phyloP scores from a whole-genome alignment of 176 grass and related monocot genomes.

The Tillandsia leiboldiana region DNA sequence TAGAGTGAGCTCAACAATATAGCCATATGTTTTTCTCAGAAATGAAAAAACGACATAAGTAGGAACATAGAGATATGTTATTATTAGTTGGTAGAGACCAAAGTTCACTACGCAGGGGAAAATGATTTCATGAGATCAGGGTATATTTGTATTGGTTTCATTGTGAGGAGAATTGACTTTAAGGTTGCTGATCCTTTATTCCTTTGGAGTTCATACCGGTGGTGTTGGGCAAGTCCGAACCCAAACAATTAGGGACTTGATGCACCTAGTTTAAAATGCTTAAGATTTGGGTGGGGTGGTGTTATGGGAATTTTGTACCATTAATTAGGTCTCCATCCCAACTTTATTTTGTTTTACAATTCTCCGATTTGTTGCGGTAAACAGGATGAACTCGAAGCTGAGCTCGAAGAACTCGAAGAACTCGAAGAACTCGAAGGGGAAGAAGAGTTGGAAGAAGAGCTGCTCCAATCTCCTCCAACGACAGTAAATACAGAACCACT shows the following conservation, averaged over 20 bases:
- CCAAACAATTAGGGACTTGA: too few species aligned
- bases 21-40: too few species aligned
- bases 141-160: background rate
- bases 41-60: too few species aligned
- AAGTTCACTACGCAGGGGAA: too few species aligned
- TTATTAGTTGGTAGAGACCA: too few species aligned
- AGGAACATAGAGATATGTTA: too few species aligned
- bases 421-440: slow-evolving; percentile 42
- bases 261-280: too few species aligned
- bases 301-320: background rate
- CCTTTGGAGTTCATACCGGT: too few species aligned
- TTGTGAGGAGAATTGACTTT: background rate
- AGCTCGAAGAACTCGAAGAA: slow-evolving; percentile 58
- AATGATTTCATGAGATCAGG: too few species aligned
- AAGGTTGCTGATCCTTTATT: background rate
- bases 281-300: too few species aligned
- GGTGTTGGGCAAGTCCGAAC: too few species aligned
- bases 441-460: slow-evolving; percentile 31
- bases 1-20: too few species aligned
- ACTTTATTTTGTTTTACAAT: background rate
- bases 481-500: background rate
- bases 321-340: background rate
- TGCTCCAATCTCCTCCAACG: background rate
- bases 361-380: background rate
- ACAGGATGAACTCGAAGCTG: slow-evolving; percentile 61